phyloP scores from a whole-genome alignment of 2,329 filamentous ascomycete species.

The Alternaria hordeiaustralica region DNA sequence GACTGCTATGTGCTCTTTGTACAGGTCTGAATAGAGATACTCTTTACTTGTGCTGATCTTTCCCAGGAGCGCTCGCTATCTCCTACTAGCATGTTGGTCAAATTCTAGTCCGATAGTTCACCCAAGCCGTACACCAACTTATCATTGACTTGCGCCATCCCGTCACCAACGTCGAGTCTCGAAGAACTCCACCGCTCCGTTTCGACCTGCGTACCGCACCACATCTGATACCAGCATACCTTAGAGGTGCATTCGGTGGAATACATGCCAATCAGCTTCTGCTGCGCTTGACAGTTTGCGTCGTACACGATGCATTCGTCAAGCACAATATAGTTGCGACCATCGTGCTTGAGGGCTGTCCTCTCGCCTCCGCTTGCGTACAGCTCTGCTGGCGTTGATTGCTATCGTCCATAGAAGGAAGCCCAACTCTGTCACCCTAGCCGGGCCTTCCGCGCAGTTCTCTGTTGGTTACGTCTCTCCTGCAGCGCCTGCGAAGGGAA shows the following conservation, averaged over 20 bases:
- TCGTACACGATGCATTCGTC: fast-evolving
- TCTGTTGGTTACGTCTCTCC: fast-evolving
- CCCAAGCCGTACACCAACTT: too few relatives aligned
- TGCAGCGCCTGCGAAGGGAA: fast-evolving
- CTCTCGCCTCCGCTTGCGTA: neutral
- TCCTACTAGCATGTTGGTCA: too few relatives aligned
- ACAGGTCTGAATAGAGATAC: fast-evolving
- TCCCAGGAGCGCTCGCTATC: too few relatives aligned
- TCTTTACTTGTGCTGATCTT: too few relatives aligned
- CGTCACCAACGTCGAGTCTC: too few relatives aligned
- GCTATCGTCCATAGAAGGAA: too few relatives aligned
- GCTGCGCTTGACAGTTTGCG: neutral
- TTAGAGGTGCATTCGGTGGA: neutral
- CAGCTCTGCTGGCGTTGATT: neutral
- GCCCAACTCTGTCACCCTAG: neutral
- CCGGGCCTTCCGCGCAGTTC: neutral
- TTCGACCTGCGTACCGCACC: neutral
- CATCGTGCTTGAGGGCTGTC: neutral
- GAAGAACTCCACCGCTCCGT: neutral
- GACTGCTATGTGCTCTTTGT: too few relatives aligned
- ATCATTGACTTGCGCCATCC: too few relatives aligned
- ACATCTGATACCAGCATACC: too few relatives aligned
- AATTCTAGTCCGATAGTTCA: too few relatives aligned
- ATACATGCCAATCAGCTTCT: neutral
- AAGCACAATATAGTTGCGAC: neutral